These are phyloP conservation scores for Moelleriella libera DNA, from an alignment of 2,329 filamentous ascomycete species.

Conservation along the genomic window DNA sequence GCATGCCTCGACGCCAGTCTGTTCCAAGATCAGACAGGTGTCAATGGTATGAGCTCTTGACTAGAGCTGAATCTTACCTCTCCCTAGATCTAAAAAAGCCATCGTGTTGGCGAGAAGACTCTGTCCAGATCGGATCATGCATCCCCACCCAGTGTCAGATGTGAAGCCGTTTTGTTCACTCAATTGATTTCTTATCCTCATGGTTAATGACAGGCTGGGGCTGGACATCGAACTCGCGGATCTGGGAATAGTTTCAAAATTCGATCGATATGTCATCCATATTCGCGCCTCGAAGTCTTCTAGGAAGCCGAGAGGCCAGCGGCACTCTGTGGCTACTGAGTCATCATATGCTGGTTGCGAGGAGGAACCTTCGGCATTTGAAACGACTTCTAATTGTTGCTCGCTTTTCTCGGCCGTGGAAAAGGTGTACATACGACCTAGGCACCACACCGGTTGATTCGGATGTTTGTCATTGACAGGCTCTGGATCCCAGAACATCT, in stretches of 20 bases:
- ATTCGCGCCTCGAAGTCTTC: conserved; percentile 86
- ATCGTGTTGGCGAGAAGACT: conserved; percentile 82
- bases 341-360: background rate
- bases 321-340: conserved; percentile 31
- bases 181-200: conserved; percentile 70
- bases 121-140: conserved; percentile 96
- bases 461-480: conserved; percentile 62
- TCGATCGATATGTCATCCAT: conserved; percentile 93
- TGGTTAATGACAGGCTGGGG: conserved; percentile 64
- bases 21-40: conserved; percentile 2
- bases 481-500: conserved; percentile 85
- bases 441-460: conserved; percentile 69
- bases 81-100: conserved; percentile 56
- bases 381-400: conserved; percentile 18
- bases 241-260: conserved; percentile 70
- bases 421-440: conserved; percentile 42
- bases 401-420: conserved; percentile 6
- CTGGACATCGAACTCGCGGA: conserved; percentile 60
- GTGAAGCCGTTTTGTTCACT: conserved; percentile 71
- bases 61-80: conserved; percentile 41
- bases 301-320: conserved; percentile 77
- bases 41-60: background rate
- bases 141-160: conserved; percentile 93
- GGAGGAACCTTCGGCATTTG: conserved; percentile 21
- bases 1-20: conserved; percentile 62